Evolutionary conservation across 306 rosid genomes (phyloP).

Genomic region (Oxytropis ochrocephala): DNA sequence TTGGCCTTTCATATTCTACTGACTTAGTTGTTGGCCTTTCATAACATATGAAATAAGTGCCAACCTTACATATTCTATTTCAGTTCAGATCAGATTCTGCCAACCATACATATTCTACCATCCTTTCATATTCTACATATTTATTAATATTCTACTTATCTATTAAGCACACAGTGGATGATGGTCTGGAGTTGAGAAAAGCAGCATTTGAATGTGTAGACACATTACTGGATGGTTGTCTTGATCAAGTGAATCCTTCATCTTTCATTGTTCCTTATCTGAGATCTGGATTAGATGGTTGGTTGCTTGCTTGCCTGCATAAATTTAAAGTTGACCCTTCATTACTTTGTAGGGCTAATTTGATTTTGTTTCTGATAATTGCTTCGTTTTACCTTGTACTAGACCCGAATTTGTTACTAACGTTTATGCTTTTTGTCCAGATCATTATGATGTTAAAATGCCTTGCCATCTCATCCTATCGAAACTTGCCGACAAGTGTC

Average conservation of each 20-base stretch:
- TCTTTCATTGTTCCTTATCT: slow-evolving; percentile 94
- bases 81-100: too few relatives aligned
- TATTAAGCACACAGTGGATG: slow-evolving; percentile 98
- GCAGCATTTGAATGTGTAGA: slow-evolving; percentile 99
- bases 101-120: too few relatives aligned
- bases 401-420: slow-evolving; percentile 26
- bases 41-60: too few relatives aligned
- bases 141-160: too few relatives aligned
- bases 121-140: too few relatives aligned
- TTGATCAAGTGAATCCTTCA: slow-evolving; percentile 98
- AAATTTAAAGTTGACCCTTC: too few relatives aligned
- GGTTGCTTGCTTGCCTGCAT: too few relatives aligned
- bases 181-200: slow-evolving; percentile 98
- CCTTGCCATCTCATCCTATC: slow-evolving; percentile 98
- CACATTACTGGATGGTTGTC: slow-evolving; percentile 93
- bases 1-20: background rate
- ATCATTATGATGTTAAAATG: slow-evolving; percentile 98
- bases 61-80: too few relatives aligned
- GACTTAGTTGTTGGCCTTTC: background rate
- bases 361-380: too few relatives aligned
- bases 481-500: slow-evolving; percentile 92
- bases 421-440: too few relatives aligned
- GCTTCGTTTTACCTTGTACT: too few relatives aligned
- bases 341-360: too few relatives aligned
- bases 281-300: slow-evolving; percentile 96